Base-by-base conservation (phyloP, 176 grass and related monocot species). In the Rhipidocladum racemiflorum region DNA sequence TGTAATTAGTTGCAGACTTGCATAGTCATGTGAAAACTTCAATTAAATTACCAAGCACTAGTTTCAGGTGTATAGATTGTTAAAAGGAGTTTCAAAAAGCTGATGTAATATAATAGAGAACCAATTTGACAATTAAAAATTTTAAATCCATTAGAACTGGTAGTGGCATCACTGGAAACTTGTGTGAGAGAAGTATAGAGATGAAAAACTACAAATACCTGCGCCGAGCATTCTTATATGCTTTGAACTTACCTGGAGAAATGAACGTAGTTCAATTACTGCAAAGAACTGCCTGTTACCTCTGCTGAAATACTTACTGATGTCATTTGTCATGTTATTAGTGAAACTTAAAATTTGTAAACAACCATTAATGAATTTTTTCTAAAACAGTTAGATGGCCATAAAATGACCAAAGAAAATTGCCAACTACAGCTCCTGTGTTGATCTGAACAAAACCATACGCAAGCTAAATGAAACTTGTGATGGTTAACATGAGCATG, bases 1-100 rank as follows among this genome's bases (percentile, higher is more conserved):
- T 60, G 42, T 20, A 66, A 13, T 36, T 65, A 66, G 18, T 35
- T 65, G 28, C 23, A 68, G 53, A 7, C 29, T 14, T 36, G 36
- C 14, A 18, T 7, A 24, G 20, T 38, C 38, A 46, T 13, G 12
- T 38, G 18, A 38, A 13, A 23, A 74, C 25, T 25, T 20, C 69
- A 81, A 56, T 65, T 66, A 72, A 72, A 74, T 17, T 69, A 74
- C 43, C 28, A 45, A 39, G 7, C 48, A 39, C 36, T 16, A 74
- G 5, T 2, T 23, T 56, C 29, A 49, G 9, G 9, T 56, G 27
- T 75, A 53, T 5, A 74, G 18, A n/a, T 49, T 51, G 28, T n/a
- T 2, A 48, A 61, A 67, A 30, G 17, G 3, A 20, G 1, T 61
- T 35, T 61, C 18, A 85, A 68, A n/a, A 69, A 55, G 70, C 39